A percentile compares a stretch with the other conserved stretches of the same genome.
Conservation (phyloP, 192 early-diverging fungal genomes). For the Piromyces sp. region DNA sequence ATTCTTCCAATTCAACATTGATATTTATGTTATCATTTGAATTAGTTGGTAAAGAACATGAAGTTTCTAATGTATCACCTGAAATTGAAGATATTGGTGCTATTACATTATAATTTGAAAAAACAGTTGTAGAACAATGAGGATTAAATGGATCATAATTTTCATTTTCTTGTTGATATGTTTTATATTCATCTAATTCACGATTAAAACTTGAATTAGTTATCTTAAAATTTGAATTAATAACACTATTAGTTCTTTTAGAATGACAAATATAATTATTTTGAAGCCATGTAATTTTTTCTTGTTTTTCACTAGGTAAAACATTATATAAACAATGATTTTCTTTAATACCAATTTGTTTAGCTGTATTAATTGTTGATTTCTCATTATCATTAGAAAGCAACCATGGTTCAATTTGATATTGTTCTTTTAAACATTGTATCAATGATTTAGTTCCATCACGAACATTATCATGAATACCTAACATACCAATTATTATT, state of each 20-base stretch:
- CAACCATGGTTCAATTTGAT: background rate
- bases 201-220: background rate
- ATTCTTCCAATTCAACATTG: background rate
- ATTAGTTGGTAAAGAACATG: background rate
- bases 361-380: background rate
- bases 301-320: background rate
- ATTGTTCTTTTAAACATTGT: background rate
- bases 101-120: background rate
- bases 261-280: background rate
- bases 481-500: background rate
- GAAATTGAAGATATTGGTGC: background rate
- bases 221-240: background rate
- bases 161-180: background rate
- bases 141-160: background rate
- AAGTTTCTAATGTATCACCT: background rate
- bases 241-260: background rate
- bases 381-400: background rate
- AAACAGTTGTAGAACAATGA: background rate
- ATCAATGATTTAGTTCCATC: background rate
- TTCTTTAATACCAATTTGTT: background rate
- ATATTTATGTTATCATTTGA: background rate
- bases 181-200: background rate
- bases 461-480: background rate
- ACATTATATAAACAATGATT: background rate
- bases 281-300: background rate